A percentile compares a stretch with the other conserved stretches of the same genome.
Conservation (phyloP, 1,139 yeast genomes). For the Scheffersomyces titani region DNA sequence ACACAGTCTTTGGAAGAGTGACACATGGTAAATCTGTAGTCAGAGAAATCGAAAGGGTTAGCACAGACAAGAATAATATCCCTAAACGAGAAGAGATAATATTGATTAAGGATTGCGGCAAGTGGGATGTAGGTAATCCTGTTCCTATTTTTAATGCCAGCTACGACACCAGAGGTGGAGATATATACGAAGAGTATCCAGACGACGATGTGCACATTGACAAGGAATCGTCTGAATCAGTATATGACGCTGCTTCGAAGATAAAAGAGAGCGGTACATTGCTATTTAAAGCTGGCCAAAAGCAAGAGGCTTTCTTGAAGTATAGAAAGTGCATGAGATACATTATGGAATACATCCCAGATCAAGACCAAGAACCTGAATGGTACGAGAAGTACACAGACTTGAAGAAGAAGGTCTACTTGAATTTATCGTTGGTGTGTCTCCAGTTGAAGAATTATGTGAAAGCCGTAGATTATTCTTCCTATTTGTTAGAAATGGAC, state of each 20-base stretch:
- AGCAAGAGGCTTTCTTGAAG: slow-evolving; percentile 55
- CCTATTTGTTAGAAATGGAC: slow-evolving; percentile 55
- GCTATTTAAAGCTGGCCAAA: slow-evolving; percentile 54
- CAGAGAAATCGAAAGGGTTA: slow-evolving; percentile 58
- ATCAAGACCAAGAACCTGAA: slow-evolving; percentile 61
- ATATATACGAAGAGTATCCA: slow-evolving; percentile 72
- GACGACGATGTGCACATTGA: slow-evolving; percentile 64
- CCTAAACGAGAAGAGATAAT: slow-evolving; percentile 49
- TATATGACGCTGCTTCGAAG: slow-evolving; percentile 48
- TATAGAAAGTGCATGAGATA: slow-evolving; percentile 66
- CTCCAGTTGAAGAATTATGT: slow-evolving; percentile 48
- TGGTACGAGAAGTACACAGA: slow-evolving; percentile 50
- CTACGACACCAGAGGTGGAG: slow-evolving; percentile 63
- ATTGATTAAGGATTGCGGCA: slow-evolving; percentile 62
- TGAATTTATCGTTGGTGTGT: slow-evolving; percentile 58
- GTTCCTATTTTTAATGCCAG: slow-evolving; percentile 65
- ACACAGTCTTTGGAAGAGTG: slow-evolving; percentile 73
- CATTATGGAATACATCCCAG: slow-evolving; percentile 72
- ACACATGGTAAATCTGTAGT: slow-evolving; percentile 69
- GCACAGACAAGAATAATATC: slow-evolving; percentile 42
- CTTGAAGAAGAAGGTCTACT: slow-evolving; percentile 60
- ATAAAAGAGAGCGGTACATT: slow-evolving; percentile 70
- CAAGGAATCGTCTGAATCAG: slow-evolving; percentile 57
- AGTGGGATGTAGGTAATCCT: slow-evolving; percentile 53
- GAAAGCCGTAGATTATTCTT: slow-evolving; percentile 52